phyloP scores from a whole-genome alignment of 2,329 filamentous ascomycete genomes.

The Pseudogymnoascus pannorum region DNA sequence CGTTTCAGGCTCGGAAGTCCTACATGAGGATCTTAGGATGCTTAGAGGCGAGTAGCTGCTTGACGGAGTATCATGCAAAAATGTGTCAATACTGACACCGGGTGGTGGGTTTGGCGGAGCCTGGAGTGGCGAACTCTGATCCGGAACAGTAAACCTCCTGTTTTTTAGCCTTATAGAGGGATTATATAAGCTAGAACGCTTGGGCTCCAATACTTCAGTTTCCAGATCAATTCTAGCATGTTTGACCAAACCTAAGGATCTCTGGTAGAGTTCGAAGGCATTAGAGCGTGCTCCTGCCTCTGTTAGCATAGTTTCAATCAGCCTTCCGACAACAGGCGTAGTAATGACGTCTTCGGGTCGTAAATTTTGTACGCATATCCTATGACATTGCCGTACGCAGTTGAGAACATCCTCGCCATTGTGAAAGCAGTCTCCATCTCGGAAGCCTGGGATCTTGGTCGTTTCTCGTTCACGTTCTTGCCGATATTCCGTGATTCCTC shows the following conservation, averaged over 20 bases:
- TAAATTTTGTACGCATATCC: constrained; percentile 10
- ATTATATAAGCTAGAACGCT: no score
- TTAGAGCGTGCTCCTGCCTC: constrained; percentile 8
- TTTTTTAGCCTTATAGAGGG: neutral
- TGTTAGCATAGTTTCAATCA: constrained; percentile 15
- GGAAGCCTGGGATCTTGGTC: constrained; percentile 11
- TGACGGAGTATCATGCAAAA: no score
- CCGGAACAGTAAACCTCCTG: neutral
- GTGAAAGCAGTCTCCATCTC: constrained; percentile 27
- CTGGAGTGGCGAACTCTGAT: neutral
- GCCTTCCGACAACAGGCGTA: constrained; percentile 7
- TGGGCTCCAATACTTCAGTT: neutral
- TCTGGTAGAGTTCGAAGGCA: constrained; percentile 6
- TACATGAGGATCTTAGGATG: no score
- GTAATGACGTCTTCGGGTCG: constrained; percentile 15
- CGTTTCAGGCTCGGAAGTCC: no score
- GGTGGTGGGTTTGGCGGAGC: neutral
- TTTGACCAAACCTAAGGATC: neutral
- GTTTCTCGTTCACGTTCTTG: constrained; percentile 17
- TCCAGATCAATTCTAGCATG: constrained; percentile 7
- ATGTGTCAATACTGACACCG: no score
- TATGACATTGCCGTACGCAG: constrained; percentile 22
- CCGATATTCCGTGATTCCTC: constrained; percentile 23
- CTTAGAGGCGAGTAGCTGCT: no score
- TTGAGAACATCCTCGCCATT: constrained; percentile 23